Evolutionary conservation across 2,329 filamentous ascomycete genomes (phyloP), one percentile per base, ranked within the genome.

Genomic region (Fusarium papillatum): DNA sequence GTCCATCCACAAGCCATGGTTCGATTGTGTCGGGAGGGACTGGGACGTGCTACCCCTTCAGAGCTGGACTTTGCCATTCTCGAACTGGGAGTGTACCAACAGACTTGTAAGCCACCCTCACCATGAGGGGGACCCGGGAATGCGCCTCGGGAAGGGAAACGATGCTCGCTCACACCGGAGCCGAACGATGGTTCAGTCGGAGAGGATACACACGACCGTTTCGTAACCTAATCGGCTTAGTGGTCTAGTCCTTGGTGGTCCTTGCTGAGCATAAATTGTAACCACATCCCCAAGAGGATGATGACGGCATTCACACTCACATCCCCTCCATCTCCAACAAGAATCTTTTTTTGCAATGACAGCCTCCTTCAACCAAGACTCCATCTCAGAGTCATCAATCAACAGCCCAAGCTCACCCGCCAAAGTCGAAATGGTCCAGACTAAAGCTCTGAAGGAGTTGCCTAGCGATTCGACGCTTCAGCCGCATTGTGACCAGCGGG

Each of bases 321-420:
- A 64, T 68, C 72, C 66, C 63, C 31, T 34, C 26, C 26, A 29
- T 63, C 39, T 68, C 39, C 10, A 22, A 38, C 70, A 71, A 70
- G 11, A 26, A 65, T 36, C 13, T 16, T 6, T 38, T 55, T 48
- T 7, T 34, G 11, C 41, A 50, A 84, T 85, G 82, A 77, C 78
- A 66, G 78, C 79, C 68, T 73, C 72, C 41, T 72, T 75, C 17
- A 71, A 78, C 24, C 78, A 79, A 57, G 83, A 82, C 76, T 80
- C 82, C 39, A 77, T 82, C 62, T 83, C 84, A 14, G 81, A 83
- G 68, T 81, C 80, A 29, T 84, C 81, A 53, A 57, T 82, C 34
- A 79, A 83, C 64, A 85, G 84, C 65, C 63, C 79, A n/a, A 75
- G 74, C 10, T 67, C 80, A 43, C 74, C 79, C 26, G 75, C 77